Evolutionary conservation across 163 green algal genomes (phyloP).

Genomic region (Scenedesmus sp.): DNA sequence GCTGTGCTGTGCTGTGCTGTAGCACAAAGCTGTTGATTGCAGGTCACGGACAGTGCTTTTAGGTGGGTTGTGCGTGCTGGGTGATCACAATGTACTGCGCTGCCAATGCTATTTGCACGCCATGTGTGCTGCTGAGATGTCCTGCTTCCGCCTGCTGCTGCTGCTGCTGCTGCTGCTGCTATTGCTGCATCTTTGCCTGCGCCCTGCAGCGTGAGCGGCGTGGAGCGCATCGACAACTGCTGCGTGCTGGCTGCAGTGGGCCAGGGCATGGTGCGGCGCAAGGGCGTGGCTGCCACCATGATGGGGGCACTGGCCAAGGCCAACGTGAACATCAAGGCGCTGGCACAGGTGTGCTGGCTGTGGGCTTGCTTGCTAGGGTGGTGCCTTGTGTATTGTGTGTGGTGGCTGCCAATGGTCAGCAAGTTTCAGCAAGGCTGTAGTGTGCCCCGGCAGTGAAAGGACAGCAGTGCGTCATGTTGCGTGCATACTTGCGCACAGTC

Average conservation of each 20-base stretch:
- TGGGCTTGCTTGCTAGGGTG: no score
- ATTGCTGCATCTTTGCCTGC: not conserved
- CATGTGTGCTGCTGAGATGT: not conserved
- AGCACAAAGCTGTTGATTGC: not conserved
- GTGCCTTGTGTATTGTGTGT: no score
- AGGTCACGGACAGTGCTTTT: not conserved
- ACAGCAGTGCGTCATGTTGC: no score
- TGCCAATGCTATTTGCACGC: not conserved
- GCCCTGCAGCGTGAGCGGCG: constrained; percentile 35
- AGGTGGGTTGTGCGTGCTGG: not conserved
- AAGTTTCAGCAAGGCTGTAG: no score
- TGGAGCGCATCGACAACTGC: constrained; percentile 85
- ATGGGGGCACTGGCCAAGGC: constrained; percentile 92
- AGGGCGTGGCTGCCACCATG: constrained; percentile 89
- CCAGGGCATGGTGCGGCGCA: constrained; percentile 85
- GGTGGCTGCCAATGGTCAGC: no score
- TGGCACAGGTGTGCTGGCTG: constrained; percentile 70
- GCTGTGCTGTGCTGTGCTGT: not conserved
- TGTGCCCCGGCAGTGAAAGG: no score
- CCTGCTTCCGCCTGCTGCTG: not conserved
- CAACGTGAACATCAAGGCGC: constrained; percentile 96
- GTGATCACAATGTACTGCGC: not conserved
- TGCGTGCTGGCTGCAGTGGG: constrained; percentile 95
- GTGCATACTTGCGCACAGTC: no score
- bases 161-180: not conserved